phyloP scores from a whole-genome alignment of 306 rosid genomes.

The Heteromeles arbutifolia region DNA sequence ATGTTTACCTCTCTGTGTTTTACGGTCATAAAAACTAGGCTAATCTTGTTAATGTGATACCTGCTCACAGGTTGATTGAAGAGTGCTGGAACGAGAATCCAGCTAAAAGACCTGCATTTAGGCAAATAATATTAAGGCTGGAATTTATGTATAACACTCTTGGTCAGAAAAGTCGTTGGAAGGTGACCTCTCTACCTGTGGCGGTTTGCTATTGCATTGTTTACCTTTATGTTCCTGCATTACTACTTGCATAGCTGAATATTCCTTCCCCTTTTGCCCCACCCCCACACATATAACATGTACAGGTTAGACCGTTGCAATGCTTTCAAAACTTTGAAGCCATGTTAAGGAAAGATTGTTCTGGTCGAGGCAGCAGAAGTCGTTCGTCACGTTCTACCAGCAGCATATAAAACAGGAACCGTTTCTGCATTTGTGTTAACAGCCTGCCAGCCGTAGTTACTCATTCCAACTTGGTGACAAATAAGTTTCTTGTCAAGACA shows the following conservation, averaged over 20 bases:
- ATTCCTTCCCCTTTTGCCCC: constrained; percentile 4
- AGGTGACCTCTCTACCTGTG: constrained; percentile 34
- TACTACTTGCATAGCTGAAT: background rate
- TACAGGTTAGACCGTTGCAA: constrained; percentile 79
- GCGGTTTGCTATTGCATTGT: background rate
- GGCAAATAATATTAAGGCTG: constrained; percentile 62
- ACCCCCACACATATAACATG: constrained; percentile 10
- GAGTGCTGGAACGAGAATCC: constrained; percentile 95
- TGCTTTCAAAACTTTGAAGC: constrained; percentile 79
- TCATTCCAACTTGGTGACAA: constrained; percentile 11
- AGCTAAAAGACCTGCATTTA: constrained; percentile 78
- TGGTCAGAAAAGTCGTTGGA: constrained; percentile 72
- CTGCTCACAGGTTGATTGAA: constrained; percentile 61
- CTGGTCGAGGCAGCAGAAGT: constrained; percentile 38
- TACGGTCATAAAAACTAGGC: constrained; percentile 2
- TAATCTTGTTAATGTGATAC: constrained; percentile 8
- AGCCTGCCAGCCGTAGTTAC: constrained; percentile 2
- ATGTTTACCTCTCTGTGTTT: background rate
- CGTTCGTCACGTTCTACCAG: constrained; percentile 52
- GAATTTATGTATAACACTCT: constrained; percentile 55
- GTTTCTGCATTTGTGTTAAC: constrained; percentile 6
- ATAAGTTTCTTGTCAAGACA: constrained; percentile 7
- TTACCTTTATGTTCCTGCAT: background rate
- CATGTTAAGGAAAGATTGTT: constrained; percentile 51
- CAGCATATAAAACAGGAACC: constrained; percentile 15